Evolutionary conservation across 2,329 filamentous ascomycete species (phyloP).

Genomic region (Graphiopsis chlorocephala): DNA sequence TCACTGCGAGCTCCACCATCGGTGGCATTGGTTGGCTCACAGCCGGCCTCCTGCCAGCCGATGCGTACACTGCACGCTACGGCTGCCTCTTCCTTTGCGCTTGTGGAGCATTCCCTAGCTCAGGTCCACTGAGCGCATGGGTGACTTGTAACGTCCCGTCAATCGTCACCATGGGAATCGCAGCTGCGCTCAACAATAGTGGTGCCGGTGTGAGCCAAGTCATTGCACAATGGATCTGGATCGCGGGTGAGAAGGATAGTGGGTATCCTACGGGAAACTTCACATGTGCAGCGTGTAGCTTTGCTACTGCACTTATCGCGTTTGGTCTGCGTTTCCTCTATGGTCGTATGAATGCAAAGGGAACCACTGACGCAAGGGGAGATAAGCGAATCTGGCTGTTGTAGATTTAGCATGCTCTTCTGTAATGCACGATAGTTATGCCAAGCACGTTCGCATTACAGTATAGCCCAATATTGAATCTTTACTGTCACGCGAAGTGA

Average conservation of each 20-base stretch:
- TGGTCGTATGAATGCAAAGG: slow-evolving; percentile 29
- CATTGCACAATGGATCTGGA: slow-evolving; percentile 44
- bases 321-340: slow-evolving; percentile 29
- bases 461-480: neutral
- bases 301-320: slow-evolving; percentile 30
- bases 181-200: slow-evolving; percentile 40
- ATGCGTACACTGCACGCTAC: slow-evolving; percentile 33
- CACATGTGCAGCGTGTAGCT: slow-evolving; percentile 40
- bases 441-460: neutral
- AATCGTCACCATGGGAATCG: slow-evolving; percentile 38
- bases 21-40: slow-evolving; percentile 28
- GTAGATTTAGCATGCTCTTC: slow-evolving; percentile 7
- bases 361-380: slow-evolving; percentile 23
- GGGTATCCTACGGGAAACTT: slow-evolving; percentile 43
- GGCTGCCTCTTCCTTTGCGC: slow-evolving; percentile 40
- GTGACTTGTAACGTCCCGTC: slow-evolving; percentile 41
- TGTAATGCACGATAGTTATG: neutral
- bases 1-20: slow-evolving; percentile 23
- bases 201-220: slow-evolving; percentile 40
- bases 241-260: slow-evolving; percentile 26
- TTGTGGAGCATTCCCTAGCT: slow-evolving; percentile 38
- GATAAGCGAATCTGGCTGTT: slow-evolving; percentile 27
- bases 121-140: slow-evolving; percentile 39
- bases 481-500: neutral
- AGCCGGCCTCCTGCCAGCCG: slow-evolving; percentile 25